A percentile compares a stretch with the other conserved stretches of the same genome.
phyloP scores from a whole-genome alignment of 106 monocot genomes.

The Agapanthus africanus region DNA sequence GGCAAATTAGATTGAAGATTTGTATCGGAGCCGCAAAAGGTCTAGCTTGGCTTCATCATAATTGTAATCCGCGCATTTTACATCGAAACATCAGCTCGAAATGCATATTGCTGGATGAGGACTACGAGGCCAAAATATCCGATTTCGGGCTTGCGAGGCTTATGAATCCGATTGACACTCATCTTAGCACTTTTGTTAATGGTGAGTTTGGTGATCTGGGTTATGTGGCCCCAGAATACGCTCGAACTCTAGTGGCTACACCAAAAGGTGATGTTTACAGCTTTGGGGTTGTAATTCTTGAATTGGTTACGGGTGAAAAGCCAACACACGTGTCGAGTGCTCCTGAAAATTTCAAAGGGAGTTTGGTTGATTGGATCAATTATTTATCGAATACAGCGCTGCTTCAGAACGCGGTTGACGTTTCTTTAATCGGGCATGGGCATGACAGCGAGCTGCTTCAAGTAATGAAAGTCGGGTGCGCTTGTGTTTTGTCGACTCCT shows the following conservation, averaged over 20 bases:
- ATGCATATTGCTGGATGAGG: conserved; percentile 69
- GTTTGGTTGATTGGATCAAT: conserved; percentile 74
- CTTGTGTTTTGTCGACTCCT: conserved; percentile 49
- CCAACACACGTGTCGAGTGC: conserved; percentile 66
- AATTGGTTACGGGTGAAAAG: conserved; percentile 64
- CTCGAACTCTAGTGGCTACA: conserved; percentile 67
- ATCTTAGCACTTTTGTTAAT: conserved; percentile 82
- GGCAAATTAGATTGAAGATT: conserved; percentile 65
- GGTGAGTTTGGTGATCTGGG: conserved; percentile 85
- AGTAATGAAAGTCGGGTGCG: conserved; percentile 60
- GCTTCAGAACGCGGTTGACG: conserved; percentile 63
- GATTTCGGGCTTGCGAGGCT: conserved; percentile 81
- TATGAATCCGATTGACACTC: conserved; percentile 88
- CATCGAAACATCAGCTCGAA: conserved; percentile 90
- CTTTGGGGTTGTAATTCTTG: conserved; percentile 69
- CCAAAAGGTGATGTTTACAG: conserved; percentile 82
- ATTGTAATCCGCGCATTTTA: conserved; percentile 78
- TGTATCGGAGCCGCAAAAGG: conserved; percentile 70
- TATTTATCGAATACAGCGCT: conserved; percentile 54
- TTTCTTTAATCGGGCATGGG: conserved; percentile 55
- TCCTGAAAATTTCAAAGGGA: conserved; percentile 69
- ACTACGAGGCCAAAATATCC: conserved; percentile 74
- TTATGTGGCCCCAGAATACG: conserved; percentile 77
- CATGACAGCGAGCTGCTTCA: conserved; percentile 65
- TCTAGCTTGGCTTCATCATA: conserved; percentile 91